phyloP scores from a whole-genome alignment of 2,329 filamentous ascomycete genomes.

The Myriangium duriaei region DNA sequence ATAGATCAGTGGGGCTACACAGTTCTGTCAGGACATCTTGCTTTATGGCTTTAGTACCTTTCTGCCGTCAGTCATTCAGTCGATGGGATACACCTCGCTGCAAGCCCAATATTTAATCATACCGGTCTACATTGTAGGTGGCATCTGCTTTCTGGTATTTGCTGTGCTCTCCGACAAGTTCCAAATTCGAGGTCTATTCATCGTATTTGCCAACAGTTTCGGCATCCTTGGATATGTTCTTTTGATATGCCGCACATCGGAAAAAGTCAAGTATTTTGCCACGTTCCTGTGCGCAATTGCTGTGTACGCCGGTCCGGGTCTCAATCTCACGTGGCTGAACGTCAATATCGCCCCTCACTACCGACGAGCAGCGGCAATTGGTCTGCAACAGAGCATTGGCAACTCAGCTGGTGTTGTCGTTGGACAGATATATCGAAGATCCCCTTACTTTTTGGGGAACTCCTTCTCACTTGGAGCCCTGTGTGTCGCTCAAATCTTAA shows the following conservation, averaged over 20 bases:
- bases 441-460: too few relatives aligned
- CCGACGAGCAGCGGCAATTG: conserved; percentile 22
- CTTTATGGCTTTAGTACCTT: conserved; percentile 32
- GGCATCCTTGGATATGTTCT: conserved; percentile 23
- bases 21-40: conserved; percentile 29
- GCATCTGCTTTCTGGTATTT: conserved; percentile 28
- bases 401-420: conserved; percentile 24
- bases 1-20: too few relatives aligned
- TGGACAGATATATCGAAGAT: conserved; percentile 25
- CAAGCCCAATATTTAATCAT: conserved; percentile 30
- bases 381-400: conserved; percentile 22
- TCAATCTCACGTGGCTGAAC: conserved; percentile 24
- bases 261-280: conserved; percentile 20
- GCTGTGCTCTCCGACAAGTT: conserved; percentile 28
- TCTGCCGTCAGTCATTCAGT: conserved; percentile 30
- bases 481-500: too few relatives aligned
- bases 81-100: conserved; percentile 28
- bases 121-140: conserved; percentile 31
- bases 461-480: too few relatives aligned
- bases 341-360: conserved; percentile 23
- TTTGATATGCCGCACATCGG: conserved; percentile 18
- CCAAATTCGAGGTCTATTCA: conserved; percentile 25
- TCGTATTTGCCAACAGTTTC: conserved; percentile 22
- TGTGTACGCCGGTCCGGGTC: conserved; percentile 23
- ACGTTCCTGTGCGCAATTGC: conserved; percentile 24